Evolutionary conservation across 2,329 filamentous ascomycete species (phyloP).

Genomic region (Penicillium oxalicum): DNA sequence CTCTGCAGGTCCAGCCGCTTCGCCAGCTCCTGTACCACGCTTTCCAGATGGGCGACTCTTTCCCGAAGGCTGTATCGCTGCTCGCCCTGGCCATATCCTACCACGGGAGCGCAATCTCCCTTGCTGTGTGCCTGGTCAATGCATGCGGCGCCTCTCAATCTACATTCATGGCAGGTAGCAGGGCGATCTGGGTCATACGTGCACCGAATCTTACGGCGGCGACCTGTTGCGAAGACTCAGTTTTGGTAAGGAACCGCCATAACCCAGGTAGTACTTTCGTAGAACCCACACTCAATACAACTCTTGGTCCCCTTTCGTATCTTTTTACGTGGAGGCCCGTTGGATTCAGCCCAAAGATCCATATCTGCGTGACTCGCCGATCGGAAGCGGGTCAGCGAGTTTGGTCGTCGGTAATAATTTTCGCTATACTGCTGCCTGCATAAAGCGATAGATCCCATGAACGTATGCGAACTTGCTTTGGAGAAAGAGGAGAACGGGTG

Average conservation of each 20-base stretch:
- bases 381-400: background rate
- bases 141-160: conserved; percentile 33
- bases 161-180: conserved; percentile 38
- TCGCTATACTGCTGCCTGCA: too few relatives aligned
- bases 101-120: conserved; percentile 1
- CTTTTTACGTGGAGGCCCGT: conserved; percentile 36
- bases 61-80: conserved; percentile 35
- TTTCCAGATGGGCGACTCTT: conserved; percentile 34
- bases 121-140: conserved; percentile 34
- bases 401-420: background rate
- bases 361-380: conserved; percentile 4
- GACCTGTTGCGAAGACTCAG: conserved; percentile 19
- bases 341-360: conserved; percentile 20
- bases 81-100: conserved; percentile 14
- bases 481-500: too few relatives aligned
- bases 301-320: conserved; percentile 42
- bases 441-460: too few relatives aligned
- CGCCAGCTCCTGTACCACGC: conserved; percentile 30
- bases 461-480: too few relatives aligned
- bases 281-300: conserved; percentile 35
- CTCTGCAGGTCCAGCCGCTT: conserved; percentile 26
- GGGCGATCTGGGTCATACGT: conserved; percentile 31
- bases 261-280: background rate
- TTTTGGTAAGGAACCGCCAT: background rate
- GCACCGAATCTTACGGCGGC: conserved; percentile 40